These are phyloP conservation scores for Solanum chilense DNA, from an alignment of 257 asterid genomes.

Conservation along the genomic window DNA sequence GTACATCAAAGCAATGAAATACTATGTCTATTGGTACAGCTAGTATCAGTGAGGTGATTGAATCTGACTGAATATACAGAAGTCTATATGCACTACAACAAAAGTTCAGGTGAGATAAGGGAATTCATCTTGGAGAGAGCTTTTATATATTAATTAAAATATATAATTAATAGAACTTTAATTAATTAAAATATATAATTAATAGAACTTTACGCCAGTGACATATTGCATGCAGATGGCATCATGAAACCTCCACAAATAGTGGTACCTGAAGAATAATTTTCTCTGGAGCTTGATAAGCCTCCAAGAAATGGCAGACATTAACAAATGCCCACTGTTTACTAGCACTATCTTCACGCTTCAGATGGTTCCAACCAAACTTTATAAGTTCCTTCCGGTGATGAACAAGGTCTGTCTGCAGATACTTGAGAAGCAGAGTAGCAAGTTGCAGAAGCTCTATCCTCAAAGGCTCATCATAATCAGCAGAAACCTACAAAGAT, in stretches of 20 bases:
- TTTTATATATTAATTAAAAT: not conserved
- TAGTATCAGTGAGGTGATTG: not conserved
- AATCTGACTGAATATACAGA: not conserved
- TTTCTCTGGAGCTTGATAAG: constrained; percentile 99
- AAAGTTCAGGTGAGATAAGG: not conserved
- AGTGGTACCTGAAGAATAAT: constrained; percentile 78
- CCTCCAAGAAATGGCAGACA: constrained; percentile 98
- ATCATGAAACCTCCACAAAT: constrained; percentile 3
- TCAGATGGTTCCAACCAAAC: constrained; percentile 99
- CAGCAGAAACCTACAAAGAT: constrained; percentile 61
- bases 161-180: not conserved
- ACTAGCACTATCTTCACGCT: constrained; percentile 99
- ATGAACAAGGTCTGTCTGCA: constrained; percentile 93
- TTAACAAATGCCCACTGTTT: constrained; percentile 99
- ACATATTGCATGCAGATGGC: not conserved
- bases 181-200: not conserved
- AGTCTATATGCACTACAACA: not conserved
- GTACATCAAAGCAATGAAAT: not conserved
- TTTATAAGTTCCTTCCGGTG: constrained; percentile 94
- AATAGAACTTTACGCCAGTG: not conserved
- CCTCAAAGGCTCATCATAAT: constrained; percentile 96
- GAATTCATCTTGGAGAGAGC: not conserved
- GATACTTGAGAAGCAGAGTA: constrained; percentile 93
- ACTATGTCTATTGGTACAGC: not conserved
- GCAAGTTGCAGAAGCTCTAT: constrained; percentile 99